Conservation (phyloP, 2,329 filamentous ascomycete species). For the Alternaria arborescens region DNA sequence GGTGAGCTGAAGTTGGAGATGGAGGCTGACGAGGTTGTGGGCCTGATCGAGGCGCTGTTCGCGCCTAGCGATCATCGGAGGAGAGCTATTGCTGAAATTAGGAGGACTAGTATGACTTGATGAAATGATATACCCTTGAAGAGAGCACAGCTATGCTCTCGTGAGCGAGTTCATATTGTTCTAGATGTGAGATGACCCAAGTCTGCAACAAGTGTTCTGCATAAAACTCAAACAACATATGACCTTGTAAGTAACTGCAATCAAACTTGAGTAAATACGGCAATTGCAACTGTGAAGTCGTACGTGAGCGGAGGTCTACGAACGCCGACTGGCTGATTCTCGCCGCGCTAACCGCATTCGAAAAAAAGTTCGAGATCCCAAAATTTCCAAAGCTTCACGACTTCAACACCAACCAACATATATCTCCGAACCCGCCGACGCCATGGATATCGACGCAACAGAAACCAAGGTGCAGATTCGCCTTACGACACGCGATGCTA, state of each 20-base stretch:
- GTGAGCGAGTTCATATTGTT: background rate
- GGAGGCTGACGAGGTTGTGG: constrained; percentile 67
- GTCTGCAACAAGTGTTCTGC: background rate
- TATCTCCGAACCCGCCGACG: constrained; percentile 5
- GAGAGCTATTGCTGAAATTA: constrained; percentile 66
- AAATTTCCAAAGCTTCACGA: constrained; percentile 38
- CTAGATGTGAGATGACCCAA: background rate
- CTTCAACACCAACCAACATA: constrained; percentile 14
- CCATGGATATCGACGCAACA: constrained; percentile 38
- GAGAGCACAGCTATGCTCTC: background rate
- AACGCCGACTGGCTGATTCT: constrained; percentile 32
- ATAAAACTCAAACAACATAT: background rate
- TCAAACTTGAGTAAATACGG: background rate
- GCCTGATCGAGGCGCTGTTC: constrained; percentile 70
- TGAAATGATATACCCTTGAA: background rate
- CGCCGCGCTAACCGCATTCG: constrained; percentile 40
- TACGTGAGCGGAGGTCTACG: constrained; percentile 25
- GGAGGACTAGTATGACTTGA: constrained; percentile 37
- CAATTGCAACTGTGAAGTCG: background rate
- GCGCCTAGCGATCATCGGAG: constrained; percentile 68
- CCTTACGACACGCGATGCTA: constrained; percentile 45
- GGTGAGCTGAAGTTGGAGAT: constrained; percentile 71
- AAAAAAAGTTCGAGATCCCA: constrained; percentile 35
- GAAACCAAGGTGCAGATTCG: constrained; percentile 49
- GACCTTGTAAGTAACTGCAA: background rate